Percentiles rank a stretch among this genome's conserved stretches.
These are phyloP conservation scores for Kazachstania kunashirensis DNA, from an alignment of 805 yeast species.

Conservation along the genomic window DNA sequence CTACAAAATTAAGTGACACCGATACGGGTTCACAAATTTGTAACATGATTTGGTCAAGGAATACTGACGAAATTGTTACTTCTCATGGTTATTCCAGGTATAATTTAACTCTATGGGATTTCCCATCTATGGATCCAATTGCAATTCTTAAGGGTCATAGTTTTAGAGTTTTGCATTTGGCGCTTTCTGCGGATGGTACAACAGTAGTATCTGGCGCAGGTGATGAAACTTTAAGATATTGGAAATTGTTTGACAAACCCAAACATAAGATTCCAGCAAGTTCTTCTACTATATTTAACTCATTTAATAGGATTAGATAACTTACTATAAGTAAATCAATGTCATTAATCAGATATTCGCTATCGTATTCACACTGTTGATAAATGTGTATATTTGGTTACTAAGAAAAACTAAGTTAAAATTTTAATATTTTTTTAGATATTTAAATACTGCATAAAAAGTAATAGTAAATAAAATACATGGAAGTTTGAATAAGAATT, in stretches of 20 bases:
- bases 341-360: no score
- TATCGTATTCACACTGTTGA: no score
- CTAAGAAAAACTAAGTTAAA: no score
- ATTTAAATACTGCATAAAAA: no score
- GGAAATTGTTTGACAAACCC: constrained; percentile 86
- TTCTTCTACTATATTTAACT: constrained; percentile 52
- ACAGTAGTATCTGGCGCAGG: constrained; percentile 98
- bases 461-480: no score
- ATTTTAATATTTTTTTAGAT: no score
- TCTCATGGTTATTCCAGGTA: constrained; percentile 91
- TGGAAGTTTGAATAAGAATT: no score
- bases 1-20: constrained; percentile 62
- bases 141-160: constrained; percentile 94
- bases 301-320: constrained; percentile 65
- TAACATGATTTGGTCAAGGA: constrained; percentile 85
- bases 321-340: no score
- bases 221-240: constrained; percentile 89
- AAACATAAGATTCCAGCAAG: constrained; percentile 49
- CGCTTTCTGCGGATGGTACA: constrained; percentile 91
- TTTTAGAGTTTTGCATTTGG: constrained; percentile 77
- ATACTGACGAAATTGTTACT: constrained; percentile 84
- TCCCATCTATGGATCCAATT: constrained; percentile 81
- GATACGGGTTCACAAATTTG: constrained; percentile 97
- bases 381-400: no score
- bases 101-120: constrained; percentile 90